Percentiles rank a stretch among this genome's conserved stretches.
phyloP scores from a whole-genome alignment of 164 flowering plant species.

The Nelumbo lutea region DNA sequence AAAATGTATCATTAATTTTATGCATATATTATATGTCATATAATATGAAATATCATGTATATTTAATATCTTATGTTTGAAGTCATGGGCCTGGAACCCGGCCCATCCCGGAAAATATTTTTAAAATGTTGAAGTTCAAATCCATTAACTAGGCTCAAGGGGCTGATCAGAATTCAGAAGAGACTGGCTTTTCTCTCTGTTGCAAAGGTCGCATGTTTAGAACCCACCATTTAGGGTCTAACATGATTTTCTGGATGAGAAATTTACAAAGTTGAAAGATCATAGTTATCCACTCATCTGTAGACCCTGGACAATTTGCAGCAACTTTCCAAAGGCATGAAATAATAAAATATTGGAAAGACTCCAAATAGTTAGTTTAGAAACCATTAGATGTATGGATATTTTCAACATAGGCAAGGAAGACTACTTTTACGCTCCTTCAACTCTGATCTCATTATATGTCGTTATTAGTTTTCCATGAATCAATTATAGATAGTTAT shows the following conservation, averaged over 20 bases:
- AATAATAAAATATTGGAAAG: neutral
- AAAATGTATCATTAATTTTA: no score
- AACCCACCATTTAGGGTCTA: neutral
- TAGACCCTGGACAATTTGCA: neutral
- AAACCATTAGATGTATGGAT: neutral
- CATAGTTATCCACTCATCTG: neutral
- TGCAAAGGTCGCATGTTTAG: neutral
- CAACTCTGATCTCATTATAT: neutral
- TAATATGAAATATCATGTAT: no score
- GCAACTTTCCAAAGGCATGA: neutral
- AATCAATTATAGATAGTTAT: no score
- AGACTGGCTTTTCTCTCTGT: neutral
- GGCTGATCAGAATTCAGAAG: neutral
- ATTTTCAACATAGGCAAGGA: neutral
- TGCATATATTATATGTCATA: no score
- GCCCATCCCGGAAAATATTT: no score
- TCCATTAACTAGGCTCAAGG: neutral
- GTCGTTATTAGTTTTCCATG: no score
- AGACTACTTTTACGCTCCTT: neutral
- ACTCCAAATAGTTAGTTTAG: neutral
- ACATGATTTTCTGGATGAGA: neutral
- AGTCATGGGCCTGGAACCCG: no score
- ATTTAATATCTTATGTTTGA: no score
- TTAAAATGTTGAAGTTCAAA: neutral
- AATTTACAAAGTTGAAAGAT: neutral